phyloP scores from a whole-genome alignment of 106 monocot genomes.

The Apostasia shenzhenica region DNA sequence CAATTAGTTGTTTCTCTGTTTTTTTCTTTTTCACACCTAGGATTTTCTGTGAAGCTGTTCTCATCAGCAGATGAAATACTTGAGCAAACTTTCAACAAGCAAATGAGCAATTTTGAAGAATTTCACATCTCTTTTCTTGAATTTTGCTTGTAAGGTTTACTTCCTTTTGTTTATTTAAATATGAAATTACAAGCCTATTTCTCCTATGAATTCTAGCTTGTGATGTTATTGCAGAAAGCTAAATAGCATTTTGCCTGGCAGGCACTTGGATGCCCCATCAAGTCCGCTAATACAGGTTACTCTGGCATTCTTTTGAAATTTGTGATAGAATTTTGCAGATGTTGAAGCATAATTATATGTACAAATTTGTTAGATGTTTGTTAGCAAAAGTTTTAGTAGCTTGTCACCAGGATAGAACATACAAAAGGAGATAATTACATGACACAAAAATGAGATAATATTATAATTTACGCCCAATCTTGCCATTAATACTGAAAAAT shows the following conservation, averaged over 20 bases:
- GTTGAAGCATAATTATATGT: not conserved
- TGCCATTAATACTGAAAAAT: too few relatives aligned
- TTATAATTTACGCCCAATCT: too few relatives aligned
- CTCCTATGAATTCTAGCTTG: not conserved
- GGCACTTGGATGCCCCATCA: not conserved
- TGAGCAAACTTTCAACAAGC: not conserved
- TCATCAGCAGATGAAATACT: not conserved
- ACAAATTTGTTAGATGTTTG: too few relatives aligned
- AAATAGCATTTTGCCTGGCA: not conserved
- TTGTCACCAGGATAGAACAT: too few relatives aligned
- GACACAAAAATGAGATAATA: too few relatives aligned
- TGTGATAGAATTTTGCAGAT: too few relatives aligned
- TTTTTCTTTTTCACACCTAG: too few relatives aligned
- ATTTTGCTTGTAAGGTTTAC: not conserved
- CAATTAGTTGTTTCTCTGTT: too few relatives aligned
- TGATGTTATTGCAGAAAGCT: not conserved
- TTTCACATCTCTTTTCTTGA: conserved; percentile 1
- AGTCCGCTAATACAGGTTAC: not conserved
- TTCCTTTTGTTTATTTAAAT: not conserved
- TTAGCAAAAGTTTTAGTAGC: too few relatives aligned
- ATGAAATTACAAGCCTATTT: not conserved
- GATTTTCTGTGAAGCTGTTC: not conserved
- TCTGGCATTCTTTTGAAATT: too few relatives aligned
- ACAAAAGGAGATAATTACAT: too few relatives aligned
- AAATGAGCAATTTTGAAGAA: not conserved